Percentiles rank a stretch among this genome's conserved stretches.
These are phyloP conservation scores for Termitomyces bulborhizus DNA, from an alignment of 768 basidiomycete genomes.

Conservation along the genomic window DNA sequence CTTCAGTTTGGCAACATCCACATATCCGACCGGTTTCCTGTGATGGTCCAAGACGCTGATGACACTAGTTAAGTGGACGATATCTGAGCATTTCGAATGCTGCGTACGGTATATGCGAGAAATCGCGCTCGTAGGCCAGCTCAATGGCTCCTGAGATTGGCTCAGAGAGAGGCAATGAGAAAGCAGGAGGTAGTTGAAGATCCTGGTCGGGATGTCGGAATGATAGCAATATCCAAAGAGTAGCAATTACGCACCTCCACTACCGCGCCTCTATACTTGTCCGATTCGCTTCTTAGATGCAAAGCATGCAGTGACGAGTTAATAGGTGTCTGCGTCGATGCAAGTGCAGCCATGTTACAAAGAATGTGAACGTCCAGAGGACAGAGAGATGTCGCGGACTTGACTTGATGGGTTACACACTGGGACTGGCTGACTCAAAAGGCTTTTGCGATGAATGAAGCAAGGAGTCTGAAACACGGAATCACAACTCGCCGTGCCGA, in stretches of 20 bases:
- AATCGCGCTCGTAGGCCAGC: constrained; percentile 89
- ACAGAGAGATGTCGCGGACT: neutral
- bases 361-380: neutral
- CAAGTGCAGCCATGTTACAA: constrained; percentile 6
- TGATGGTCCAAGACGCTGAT: constrained; percentile 67
- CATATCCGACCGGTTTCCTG: constrained; percentile 76
- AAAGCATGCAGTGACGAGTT: constrained; percentile 5
- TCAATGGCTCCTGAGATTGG: constrained; percentile 74
- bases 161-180: constrained; percentile 68
- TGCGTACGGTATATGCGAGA: constrained; percentile 84
- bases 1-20: constrained; percentile 75
- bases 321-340: constrained; percentile 7
- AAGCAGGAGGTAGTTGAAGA: constrained; percentile 82
- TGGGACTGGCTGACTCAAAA: neutral
- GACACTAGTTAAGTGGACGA: neutral
- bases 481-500: neutral
- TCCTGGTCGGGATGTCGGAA: constrained; percentile 36
- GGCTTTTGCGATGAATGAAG: neutral
- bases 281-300: constrained; percentile 11
- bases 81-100: neutral
- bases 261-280: constrained; percentile 83
- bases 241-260: constrained; percentile 60
- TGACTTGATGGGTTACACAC: neutral
- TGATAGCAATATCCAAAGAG: neutral
- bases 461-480: neutral